Evolutionary conservation across 78 protist species (phyloP).

Genomic region (Dictyostelium intermedium): DNA sequence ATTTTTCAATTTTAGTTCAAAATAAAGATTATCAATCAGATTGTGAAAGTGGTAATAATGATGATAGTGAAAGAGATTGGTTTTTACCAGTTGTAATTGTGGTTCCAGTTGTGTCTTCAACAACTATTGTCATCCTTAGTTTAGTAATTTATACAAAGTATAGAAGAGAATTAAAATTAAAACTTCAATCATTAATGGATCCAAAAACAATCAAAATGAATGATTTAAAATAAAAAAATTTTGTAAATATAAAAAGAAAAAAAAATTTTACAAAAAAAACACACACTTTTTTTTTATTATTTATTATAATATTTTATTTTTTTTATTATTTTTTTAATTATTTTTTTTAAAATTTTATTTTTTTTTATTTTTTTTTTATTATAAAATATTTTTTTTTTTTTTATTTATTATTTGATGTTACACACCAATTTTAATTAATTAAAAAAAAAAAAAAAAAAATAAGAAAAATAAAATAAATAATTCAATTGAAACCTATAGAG

Average conservation of each 20-base stretch:
- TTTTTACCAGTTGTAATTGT: not conserved
- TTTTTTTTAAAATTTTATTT: no score
- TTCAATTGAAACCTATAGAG: not conserved
- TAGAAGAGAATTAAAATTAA: not conserved
- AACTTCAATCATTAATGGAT: not conserved
- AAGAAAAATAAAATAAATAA: not conserved
- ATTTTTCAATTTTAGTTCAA: not conserved
- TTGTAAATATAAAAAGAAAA: no score
- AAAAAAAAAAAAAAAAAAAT: no score
- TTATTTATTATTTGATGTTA: no score
- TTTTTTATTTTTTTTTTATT: no score
- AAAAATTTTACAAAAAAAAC: no score
- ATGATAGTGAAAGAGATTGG: not conserved
- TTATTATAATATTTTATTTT: no score
- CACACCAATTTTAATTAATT: not conserved
- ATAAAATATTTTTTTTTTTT: no score
- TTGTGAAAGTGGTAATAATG: not conserved
- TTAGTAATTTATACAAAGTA: not conserved
- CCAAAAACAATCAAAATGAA: slow-evolving; percentile 2
- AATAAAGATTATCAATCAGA: not conserved
- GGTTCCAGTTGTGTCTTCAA: not conserved
- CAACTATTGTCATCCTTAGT: not conserved
- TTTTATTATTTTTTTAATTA: no score
- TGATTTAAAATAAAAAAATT: not conserved
- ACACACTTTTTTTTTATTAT: no score